phyloP scores from a whole-genome alignment of 2,329 filamentous ascomycete genomes.

The Colletotrichum sp. region DNA sequence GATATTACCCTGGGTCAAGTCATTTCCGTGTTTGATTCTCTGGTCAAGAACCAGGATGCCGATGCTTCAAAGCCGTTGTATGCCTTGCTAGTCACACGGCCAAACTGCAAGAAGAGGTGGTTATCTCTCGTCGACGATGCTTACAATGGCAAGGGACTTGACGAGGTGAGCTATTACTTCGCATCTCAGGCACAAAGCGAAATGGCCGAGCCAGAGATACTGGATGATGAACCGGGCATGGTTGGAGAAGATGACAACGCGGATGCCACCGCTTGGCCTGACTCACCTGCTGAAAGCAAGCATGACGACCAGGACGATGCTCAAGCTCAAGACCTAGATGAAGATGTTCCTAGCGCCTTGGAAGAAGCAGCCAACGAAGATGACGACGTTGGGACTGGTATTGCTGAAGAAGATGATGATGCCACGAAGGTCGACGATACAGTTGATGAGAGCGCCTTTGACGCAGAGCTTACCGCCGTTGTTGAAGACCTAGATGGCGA shows the following conservation, averaged over 20 bases:
- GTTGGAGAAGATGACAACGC: conserved; percentile 22
- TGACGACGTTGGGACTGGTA: not conserved
- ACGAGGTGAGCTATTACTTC: conserved; percentile 45
- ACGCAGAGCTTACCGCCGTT: not conserved
- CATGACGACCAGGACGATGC: conserved; percentile 5
- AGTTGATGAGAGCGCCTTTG: not conserved
- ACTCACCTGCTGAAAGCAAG: conserved; percentile 2
- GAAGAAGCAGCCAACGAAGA: not conserved
- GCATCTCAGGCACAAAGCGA: conserved; percentile 25
- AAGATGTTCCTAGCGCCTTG: not conserved
- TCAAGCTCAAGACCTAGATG: not conserved
- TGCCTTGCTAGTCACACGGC: conserved; percentile 46
- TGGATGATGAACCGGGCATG: conserved; percentile 19
- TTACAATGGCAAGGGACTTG: conserved; percentile 43
- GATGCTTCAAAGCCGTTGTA: conserved; percentile 43
- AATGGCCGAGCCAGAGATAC: conserved; percentile 22
- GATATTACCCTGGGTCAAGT: conserved; percentile 45
- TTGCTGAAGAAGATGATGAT: not conserved
- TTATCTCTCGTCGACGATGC: conserved; percentile 47
- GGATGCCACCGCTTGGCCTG: conserved; percentile 10
- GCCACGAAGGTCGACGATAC: not conserved
- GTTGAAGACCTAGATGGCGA: not conserved
- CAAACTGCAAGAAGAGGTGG: conserved; percentile 42
- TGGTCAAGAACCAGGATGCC: conserved; percentile 49
- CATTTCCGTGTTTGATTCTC: conserved; percentile 46